Base-by-base conservation (phyloP, 1,139 yeast species). In the Debaryomycetaceae sp. region DNA sequence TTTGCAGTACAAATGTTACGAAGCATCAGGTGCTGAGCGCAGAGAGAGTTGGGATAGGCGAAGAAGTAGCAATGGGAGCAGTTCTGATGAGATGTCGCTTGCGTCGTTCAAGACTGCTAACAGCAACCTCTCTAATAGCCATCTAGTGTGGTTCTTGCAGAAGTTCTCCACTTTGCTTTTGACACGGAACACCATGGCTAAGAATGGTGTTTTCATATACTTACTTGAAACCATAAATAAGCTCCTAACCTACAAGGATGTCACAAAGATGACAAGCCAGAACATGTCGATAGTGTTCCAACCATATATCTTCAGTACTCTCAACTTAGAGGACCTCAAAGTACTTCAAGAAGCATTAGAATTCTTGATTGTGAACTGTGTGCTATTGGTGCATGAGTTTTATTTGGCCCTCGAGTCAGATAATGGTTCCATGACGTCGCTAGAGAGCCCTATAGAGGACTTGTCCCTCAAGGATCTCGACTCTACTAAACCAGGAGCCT, bases 31-130 rank as follows among this genome's bases (percentile, higher is more conserved):
- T 4, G 31, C 16, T 16, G 37, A 11, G 14, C 9, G 14, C 18
- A 16, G 33, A n/a, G 17, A 31, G 18, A 31, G 33, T 13, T 31
- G 19, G 18, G 5, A 31, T 6, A n/a, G 19, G n/a, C 24, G 19
- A 26, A 17, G 30, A 24, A 6, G 28, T 26, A 31, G 26, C 35
- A 31, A 16, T 33, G 19, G 37, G 6, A 39, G 36, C n/a, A 43
- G 48, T 33, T 36, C 42, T 29, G 46, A 52, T 38, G 42, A 48
- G 41, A 35, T 37, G 3, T 38, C 38, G 8, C 17, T 26, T 5
- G 19, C 18, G 6, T 41, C 46, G 18, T 43, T 41, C 36, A 34
- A 34, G 17, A 43, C 46, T 3, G 43, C 44, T 9, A 34, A 31
- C 7, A 43, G 41, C 7, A 33, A 37, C 13, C 17, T 36, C 26